Evolutionary conservation across 805 yeast genomes (phyloP).

Genomic region (Vanderwaltozyma tropicalis): DNA sequence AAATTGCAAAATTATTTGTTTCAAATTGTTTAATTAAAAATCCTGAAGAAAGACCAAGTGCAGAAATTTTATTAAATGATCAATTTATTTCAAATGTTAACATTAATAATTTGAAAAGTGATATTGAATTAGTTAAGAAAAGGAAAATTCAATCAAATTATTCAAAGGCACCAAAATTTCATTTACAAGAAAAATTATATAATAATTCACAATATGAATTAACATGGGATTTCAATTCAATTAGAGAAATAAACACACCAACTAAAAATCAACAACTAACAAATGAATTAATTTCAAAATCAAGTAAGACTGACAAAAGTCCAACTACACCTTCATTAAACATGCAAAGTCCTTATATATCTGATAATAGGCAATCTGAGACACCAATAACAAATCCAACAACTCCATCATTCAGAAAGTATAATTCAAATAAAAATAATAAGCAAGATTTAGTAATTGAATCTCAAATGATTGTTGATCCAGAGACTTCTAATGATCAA

Average conservation of each 20-base stretch:
- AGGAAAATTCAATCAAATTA: constrained; percentile 17
- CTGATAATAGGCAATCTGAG: constrained; percentile 5
- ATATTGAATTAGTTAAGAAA: constrained; percentile 29
- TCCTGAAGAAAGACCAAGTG: constrained; percentile 56
- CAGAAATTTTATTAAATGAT: constrained; percentile 42
- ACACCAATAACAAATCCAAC: constrained; percentile 16
- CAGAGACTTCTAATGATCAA: constrained; percentile 7
- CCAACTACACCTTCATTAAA: constrained; percentile 7
- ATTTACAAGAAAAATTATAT: constrained; percentile 26
- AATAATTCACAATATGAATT: constrained; percentile 10
- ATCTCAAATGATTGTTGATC: constrained; percentile 15
- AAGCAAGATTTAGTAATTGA: constrained; percentile 5
- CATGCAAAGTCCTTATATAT: constrained; percentile 8
- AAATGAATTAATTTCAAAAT: neutral
- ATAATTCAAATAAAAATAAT: constrained; percentile 1
- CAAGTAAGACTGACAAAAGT: constrained; percentile 1
- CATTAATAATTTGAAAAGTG: constrained; percentile 31
- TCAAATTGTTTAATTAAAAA: constrained; percentile 55
- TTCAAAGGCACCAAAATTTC: constrained; percentile 31
- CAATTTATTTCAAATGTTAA: constrained; percentile 38
- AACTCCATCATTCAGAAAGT: constrained; percentile 16
- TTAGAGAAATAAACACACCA: neutral
- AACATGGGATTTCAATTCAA: constrained; percentile 9
- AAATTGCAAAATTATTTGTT: constrained; percentile 44
- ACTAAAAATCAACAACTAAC: neutral